These are phyloP conservation scores for Funneliformis mosseae DNA, from an alignment of 192 early-diverging fungal species.

Conservation along the genomic window DNA sequence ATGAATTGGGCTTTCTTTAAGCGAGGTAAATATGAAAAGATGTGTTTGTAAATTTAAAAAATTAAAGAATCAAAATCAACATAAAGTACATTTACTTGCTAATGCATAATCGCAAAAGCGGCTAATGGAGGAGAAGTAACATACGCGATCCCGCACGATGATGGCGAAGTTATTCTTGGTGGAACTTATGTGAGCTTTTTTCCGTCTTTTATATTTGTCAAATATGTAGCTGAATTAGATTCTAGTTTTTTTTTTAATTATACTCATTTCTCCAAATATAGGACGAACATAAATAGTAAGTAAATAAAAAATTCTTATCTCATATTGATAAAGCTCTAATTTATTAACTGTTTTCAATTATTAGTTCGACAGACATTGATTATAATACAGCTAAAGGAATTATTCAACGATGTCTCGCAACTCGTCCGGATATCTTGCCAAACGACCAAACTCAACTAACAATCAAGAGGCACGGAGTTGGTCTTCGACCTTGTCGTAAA, in stretches of 20 bases:
- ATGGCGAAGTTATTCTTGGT: constrained; percentile 73
- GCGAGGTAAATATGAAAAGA: constrained; percentile 41
- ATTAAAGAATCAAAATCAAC: too few species aligned
- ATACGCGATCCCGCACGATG: constrained; percentile 77
- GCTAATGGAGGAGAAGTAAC: constrained; percentile 46
- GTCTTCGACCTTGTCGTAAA: constrained; percentile 56
- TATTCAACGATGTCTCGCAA: constrained; percentile 39
- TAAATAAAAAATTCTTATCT: neutral
- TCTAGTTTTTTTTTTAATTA: constrained; percentile 5
- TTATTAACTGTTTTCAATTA: neutral
- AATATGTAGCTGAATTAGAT: neutral
- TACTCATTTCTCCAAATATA: constrained; percentile 7
- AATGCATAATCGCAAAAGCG: neutral
- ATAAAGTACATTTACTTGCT: too few species aligned
- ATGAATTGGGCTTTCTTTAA: constrained; percentile 55
- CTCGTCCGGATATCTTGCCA: constrained; percentile 49
- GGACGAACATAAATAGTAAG: constrained; percentile 22
- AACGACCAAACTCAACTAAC: constrained; percentile 37
- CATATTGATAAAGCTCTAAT: constrained; percentile 3
- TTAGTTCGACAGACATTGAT: constrained; percentile 39
- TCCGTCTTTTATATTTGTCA: constrained; percentile 11
- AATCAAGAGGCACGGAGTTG: constrained; percentile 50
- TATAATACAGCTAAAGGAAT: constrained; percentile 50
- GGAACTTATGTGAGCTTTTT: constrained; percentile 50
- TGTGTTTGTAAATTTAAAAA: too few species aligned